A percentile compares a stretch with the other conserved stretches of the same genome.
These are phyloP conservation scores for Suillus weaverae DNA, from an alignment of 768 basidiomycete genomes.

Conservation along the genomic window DNA sequence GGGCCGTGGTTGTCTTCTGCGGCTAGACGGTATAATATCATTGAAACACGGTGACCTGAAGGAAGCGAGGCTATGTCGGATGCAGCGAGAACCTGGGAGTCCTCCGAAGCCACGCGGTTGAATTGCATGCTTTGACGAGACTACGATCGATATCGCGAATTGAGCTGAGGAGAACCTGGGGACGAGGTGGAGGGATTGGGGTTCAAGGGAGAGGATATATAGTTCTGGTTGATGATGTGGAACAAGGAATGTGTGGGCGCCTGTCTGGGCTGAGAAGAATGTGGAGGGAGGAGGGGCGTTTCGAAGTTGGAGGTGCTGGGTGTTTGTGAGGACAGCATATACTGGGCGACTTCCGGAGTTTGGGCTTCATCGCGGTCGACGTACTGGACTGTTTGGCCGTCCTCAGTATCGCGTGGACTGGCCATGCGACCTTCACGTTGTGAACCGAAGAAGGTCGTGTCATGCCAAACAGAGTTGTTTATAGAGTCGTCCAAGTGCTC, in stretches of 20 bases:
- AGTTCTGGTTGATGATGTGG: conserved; percentile 24
- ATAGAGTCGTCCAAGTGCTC: neutral
- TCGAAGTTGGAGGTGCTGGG: conserved; percentile 30
- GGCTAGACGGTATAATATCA: conserved; percentile 66
- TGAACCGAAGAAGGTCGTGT: neutral
- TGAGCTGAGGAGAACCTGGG: conserved; percentile 15
- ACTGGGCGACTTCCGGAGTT: neutral
- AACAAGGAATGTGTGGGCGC: conserved; percentile 30
- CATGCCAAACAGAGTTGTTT: neutral
- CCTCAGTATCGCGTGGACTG: neutral
- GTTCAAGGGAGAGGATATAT: conserved; percentile 56
- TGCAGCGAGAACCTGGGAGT: conserved; percentile 41
- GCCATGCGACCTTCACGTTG: conserved; percentile 3
- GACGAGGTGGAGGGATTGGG: conserved; percentile 33
- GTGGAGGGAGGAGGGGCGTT: conserved; percentile 28
- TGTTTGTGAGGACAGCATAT: conserved; percentile 15
- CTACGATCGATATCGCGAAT: conserved; percentile 36
- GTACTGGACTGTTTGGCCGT: neutral
- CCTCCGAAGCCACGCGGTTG: conserved; percentile 46
- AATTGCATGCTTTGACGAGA: conserved; percentile 43
- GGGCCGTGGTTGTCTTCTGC: conserved; percentile 34
- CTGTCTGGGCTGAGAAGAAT: conserved; percentile 12
- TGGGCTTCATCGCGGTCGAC: neutral
- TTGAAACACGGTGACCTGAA: conserved; percentile 47
- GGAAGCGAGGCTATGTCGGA: conserved; percentile 19